Evolutionary conservation across 805 yeast genomes (phyloP).

Genomic region (Myxozyma lipomycoides): DNA sequence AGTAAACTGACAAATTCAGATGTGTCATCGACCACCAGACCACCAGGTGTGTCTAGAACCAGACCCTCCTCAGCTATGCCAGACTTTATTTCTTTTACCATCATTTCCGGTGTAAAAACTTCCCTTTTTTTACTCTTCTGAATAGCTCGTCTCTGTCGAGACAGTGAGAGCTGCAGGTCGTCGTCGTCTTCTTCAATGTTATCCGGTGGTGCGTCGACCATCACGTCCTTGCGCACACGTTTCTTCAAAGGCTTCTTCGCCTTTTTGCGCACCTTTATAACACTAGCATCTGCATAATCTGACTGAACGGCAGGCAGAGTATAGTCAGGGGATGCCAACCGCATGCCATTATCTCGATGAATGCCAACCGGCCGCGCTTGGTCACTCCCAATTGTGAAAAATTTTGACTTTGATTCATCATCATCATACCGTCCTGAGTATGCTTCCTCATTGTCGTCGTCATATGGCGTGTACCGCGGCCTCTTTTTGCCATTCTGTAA

Average conservation of each 20-base stretch:
- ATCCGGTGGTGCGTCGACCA: constrained; percentile 31
- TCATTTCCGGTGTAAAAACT: constrained; percentile 29
- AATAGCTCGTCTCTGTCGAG: constrained; percentile 33
- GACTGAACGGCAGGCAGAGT: constrained; percentile 22
- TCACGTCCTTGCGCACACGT: constrained; percentile 24
- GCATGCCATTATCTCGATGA: constrained; percentile 10
- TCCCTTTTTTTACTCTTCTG: constrained; percentile 32
- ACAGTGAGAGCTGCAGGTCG: constrained; percentile 38
- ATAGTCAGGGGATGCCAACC: constrained; percentile 29
- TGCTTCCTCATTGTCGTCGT: constrained; percentile 33
- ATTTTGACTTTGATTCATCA: constrained; percentile 16
- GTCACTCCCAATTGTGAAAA: constrained; percentile 22
- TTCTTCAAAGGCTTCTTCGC: constrained; percentile 44
- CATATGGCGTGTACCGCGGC: constrained; percentile 26
- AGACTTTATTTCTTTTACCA: constrained; percentile 31
- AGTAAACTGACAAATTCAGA: constrained; percentile 34
- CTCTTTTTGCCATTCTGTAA: constrained; percentile 24
- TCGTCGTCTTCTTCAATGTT: constrained; percentile 38
- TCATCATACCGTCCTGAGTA: constrained; percentile 31
- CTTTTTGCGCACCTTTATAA: constrained; percentile 43
- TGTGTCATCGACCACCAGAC: constrained; percentile 44
- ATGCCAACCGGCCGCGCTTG: constrained; percentile 3
- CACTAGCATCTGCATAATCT: constrained; percentile 36
- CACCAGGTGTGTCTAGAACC: constrained; percentile 30
- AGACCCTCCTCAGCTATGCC: constrained; percentile 30